A percentile compares a stretch with the other conserved stretches of the same genome.
These are phyloP conservation scores for Tolypocladium guangdongense DNA, from an alignment of 2,329 filamentous ascomycete species.

Conservation along the genomic window DNA sequence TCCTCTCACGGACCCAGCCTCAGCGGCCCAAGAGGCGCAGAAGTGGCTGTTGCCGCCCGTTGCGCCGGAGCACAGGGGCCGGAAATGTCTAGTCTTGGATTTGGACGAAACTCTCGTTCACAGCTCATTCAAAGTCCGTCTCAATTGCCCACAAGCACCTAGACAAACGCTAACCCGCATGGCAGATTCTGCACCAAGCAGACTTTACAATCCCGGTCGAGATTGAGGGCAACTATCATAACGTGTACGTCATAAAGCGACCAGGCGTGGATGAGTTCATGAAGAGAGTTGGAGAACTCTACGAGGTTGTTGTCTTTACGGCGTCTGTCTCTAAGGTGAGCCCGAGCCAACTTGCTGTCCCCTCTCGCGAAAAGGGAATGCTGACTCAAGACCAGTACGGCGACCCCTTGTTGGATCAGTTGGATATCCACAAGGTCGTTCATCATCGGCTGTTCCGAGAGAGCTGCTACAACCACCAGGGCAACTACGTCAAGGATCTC, in stretches of 20 bases:
- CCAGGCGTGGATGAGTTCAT: slow-evolving; percentile 98
- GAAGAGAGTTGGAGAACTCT: slow-evolving; percentile 94
- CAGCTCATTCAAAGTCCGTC: slow-evolving; percentile 88
- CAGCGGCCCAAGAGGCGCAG: slow-evolving; percentile 30
- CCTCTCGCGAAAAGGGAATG: slow-evolving; percentile 4
- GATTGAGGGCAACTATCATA: slow-evolving; percentile 97
- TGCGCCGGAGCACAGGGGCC: slow-evolving; percentile 66
- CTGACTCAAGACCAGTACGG: slow-evolving; percentile 55
- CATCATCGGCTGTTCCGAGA: slow-evolving; percentile 95
- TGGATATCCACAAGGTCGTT: slow-evolving; percentile 94
- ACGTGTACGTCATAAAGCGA: slow-evolving; percentile 98
- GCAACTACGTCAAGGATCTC: slow-evolving; percentile 98
- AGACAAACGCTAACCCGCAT: slow-evolving; percentile 4
- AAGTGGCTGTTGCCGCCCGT: slow-evolving; percentile 76
- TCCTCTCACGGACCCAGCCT: slow-evolving; percentile 29
- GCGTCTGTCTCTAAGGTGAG: slow-evolving; percentile 92
- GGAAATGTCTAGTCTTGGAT: slow-evolving; percentile 91
- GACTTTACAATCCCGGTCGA: slow-evolving; percentile 99
- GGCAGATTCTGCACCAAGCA: slow-evolving; percentile 87
- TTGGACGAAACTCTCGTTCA: slow-evolving; percentile 95
- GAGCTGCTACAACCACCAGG: slow-evolving; percentile 98
- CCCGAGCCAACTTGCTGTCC: background rate
- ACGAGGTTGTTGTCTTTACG: slow-evolving; percentile 97
- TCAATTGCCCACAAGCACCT: background rate
- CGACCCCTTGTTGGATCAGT: slow-evolving; percentile 87